A percentile compares a stretch with the other conserved stretches of the same genome.
These are phyloP conservation scores for Bryoglossum gracile DNA, from an alignment of 495 filamentous ascomycete genomes.

Conservation along the genomic window DNA sequence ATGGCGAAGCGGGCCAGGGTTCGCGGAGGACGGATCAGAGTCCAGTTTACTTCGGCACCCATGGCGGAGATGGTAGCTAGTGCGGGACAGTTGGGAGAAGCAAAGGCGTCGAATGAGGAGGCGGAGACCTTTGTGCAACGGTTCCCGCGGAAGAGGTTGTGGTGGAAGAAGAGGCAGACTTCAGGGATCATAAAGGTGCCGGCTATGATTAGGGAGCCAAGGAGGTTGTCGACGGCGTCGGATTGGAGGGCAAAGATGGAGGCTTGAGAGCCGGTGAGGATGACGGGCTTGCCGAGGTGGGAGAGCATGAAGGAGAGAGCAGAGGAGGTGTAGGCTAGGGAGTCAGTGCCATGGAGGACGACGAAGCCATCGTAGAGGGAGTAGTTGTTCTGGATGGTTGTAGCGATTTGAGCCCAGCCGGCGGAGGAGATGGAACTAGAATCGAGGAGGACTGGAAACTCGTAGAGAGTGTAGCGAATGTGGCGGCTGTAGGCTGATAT, in stretches of 20 bases:
- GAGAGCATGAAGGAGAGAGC: slow-evolving; percentile 93
- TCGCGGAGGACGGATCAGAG: slow-evolving; percentile 67
- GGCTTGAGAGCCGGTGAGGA: slow-evolving; percentile 86
- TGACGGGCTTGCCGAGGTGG: slow-evolving; percentile 84
- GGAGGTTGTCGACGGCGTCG: slow-evolving; percentile 93
- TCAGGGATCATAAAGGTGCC: slow-evolving; percentile 96
- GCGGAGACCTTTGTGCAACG: slow-evolving; percentile 84
- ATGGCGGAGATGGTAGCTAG: slow-evolving; percentile 74
- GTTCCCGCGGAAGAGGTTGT: slow-evolving; percentile 88
- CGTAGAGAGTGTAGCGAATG: slow-evolving; percentile 78
- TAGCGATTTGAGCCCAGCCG: slow-evolving; percentile 86
- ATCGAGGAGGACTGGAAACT: slow-evolving; percentile 83
- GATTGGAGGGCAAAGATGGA: slow-evolving; percentile 90
- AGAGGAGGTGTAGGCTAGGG: slow-evolving; percentile 80
- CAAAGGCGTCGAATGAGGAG: slow-evolving; percentile 79
- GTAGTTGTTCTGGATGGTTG: slow-evolving; percentile 66
- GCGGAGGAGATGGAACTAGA: slow-evolving; percentile 85
- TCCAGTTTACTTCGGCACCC: slow-evolving; percentile 79
- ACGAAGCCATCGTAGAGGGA: slow-evolving; percentile 90
- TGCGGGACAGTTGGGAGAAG: slow-evolving; percentile 73
- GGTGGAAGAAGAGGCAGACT: slow-evolving; percentile 93
- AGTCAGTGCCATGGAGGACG: slow-evolving; percentile 93
- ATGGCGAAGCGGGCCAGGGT: slow-evolving; percentile 68
- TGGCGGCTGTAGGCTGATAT: slow-evolving; percentile 72
- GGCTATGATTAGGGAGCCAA: slow-evolving; percentile 86